Base-by-base conservation (phyloP, 148 eudicot genomes). In the Vaccinium macrocarpon region DNA sequence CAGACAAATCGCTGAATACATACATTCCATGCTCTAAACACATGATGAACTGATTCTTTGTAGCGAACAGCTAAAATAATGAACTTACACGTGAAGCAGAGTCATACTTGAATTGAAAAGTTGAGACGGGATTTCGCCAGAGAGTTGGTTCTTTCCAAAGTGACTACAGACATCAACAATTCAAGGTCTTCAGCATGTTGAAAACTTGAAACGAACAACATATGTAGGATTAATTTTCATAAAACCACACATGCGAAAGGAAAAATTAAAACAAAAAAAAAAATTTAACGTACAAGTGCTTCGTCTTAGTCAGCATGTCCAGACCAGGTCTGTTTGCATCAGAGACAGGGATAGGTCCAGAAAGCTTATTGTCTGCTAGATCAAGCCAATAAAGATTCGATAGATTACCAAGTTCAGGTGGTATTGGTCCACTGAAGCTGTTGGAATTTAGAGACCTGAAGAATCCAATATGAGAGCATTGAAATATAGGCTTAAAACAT, bases 71-170 rank as follows among this genome's bases (percentile, higher is more conserved):
- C 18, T 3, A 83, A 18, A 48, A 81, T 48, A 74, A 74, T 53
- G 87, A 81, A 89, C 98, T 91, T 92, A 96, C 99, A 93, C 50
- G 89, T 94, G 99, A 83, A 88, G 85, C 57, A 96, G 88, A 4
- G 73, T 86, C 98, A 96, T 86, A 27, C 91, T 87, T 50, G 94
- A 92, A 81, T 84, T 85, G 85, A 96, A 90, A 23, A 96, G 89
- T 89, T 84, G 80, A 14, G 93, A 16, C 11, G 96, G 97, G 86
- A 96, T 86, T 71, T 85, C 78, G 62, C 99, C 99, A 82, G 98
- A 91, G 68, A 96, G 90, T 85, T 89, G 89, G 82, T 96, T 96
- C 51, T 82, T 91, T 74, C 98, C 97, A 42, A 94, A 91, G 86
- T 96, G 99, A 85, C 98, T 96, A 85, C 9, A 18, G 16, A 75